Base-by-base conservation (phyloP, 768 basidiomycete genomes). In the Hygrophorus pudorinus region DNA sequence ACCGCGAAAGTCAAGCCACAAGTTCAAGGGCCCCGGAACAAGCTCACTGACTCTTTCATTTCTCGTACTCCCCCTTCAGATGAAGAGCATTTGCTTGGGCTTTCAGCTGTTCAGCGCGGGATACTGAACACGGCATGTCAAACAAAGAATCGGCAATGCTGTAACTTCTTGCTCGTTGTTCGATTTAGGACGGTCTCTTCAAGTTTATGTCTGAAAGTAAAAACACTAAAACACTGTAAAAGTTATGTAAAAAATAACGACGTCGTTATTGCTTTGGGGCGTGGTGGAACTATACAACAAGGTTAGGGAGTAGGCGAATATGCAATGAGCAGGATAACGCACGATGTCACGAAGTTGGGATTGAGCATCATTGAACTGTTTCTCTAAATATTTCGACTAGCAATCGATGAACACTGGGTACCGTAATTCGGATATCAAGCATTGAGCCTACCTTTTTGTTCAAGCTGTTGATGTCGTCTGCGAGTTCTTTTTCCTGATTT, bases 311-410 rank as follows among this genome's bases (percentile, higher is more conserved):
- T 61, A 44, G 10, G 5, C n/a, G 35, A 30, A 46, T 32, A 10
- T n/a, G 7, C 2, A 21, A 11, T 17, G 5, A 30, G 13, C 29
- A 16, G 28, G 1, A 2, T 44, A 28, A 65, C 81, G 45, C 53
- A 89, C 88, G 24, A 91, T 90, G 58, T 91, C 88, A 35, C 83
- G 78, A 41, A 94, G 66, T 57, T 92, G 91, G 16, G 68, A 67
- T 63, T 93, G 88, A 1, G 92, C 89, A 52, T 93, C 90, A 44
- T 82, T 85, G 58, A 85, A 87, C 57, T 94, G 90, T 55, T 94
- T 94, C 62, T 96, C 92, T 2, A 96, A 72, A 60, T 84, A 94
- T 64, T 93, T 93, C 18, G 79, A 72, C 89, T 92, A 47, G 38
- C 0, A 17, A 50, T 11, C 8, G 24, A n/a, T 17, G 14, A 20